Conservation (phyloP, 257 asterid genomes). For the Fraxinus americana region DNA sequence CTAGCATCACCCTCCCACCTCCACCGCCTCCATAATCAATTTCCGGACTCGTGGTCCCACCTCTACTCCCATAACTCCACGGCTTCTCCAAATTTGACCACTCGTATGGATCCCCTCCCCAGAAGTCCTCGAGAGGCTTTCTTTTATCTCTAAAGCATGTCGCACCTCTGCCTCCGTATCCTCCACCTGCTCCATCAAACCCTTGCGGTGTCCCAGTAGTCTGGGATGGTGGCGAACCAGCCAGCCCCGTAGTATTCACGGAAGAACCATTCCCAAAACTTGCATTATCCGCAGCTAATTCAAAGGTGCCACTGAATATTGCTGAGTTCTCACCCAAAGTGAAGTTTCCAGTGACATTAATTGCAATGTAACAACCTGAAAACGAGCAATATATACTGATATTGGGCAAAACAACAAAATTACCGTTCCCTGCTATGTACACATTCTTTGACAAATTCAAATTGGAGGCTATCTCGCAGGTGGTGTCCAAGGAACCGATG, state of each 20-base stretch:
- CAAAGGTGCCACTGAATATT: constrained; percentile 61
- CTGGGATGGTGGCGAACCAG: constrained; percentile 84
- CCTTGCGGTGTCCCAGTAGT: constrained; percentile 96
- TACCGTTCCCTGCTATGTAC: constrained; percentile 87
- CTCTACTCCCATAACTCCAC: constrained; percentile 88
- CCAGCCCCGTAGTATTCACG: constrained; percentile 84
- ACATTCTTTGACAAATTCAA: constrained; percentile 68
- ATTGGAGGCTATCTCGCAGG: constrained; percentile 73
- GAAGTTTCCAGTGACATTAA: constrained; percentile 76
- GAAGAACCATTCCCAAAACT: constrained; percentile 61
- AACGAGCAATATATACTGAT: constrained; percentile 63
- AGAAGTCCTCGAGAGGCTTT: constrained; percentile 86
- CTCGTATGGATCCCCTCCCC: constrained; percentile 97
- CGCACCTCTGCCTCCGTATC: constrained; percentile 97
- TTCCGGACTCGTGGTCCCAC: constrained; percentile 81
- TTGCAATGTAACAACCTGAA: constrained; percentile 73
- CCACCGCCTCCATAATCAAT: constrained; percentile 98
- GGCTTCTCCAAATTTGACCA: constrained; percentile 82
- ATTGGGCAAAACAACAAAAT: constrained; percentile 72
- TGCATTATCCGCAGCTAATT: constrained; percentile 66
- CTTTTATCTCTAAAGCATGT: constrained; percentile 68
- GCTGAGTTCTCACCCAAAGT: constrained; percentile 63
- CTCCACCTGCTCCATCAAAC: constrained; percentile 95
- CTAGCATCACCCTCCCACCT: constrained; percentile 76
- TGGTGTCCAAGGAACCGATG: constrained; percentile 83